phyloP scores from a whole-genome alignment of 1,284 basidiomycete genomes.

The Peniophora sp. region DNA sequence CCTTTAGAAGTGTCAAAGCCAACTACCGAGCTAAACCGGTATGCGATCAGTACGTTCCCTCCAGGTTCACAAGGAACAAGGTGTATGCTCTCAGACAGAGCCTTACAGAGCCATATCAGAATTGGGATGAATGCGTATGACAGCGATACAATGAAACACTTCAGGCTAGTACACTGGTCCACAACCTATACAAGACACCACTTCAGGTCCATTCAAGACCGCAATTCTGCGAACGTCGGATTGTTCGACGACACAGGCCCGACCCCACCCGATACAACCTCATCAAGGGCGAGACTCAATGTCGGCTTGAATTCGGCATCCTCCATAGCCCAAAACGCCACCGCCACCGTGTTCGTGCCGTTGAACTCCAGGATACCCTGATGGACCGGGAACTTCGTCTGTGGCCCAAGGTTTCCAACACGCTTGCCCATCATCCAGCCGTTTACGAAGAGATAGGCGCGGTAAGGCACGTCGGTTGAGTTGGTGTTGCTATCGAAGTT shows the following conservation, averaged over 20 bases:
- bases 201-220: background rate
- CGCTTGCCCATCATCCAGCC: conserved; percentile 85
- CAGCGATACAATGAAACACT: too few species aligned
- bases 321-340: conserved; percentile 65
- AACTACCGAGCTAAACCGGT: too few species aligned
- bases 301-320: conserved; percentile 39
- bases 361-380: conserved; percentile 67
- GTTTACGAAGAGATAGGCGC: conserved; percentile 69
- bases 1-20: too few species aligned
- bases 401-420: conserved; percentile 66
- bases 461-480: conserved; percentile 35
- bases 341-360: conserved; percentile 64
- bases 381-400: conserved; percentile 71
- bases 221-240: conserved; percentile 21
- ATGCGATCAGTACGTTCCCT: too few species aligned
- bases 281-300: conserved; percentile 48
- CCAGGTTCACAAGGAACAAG: too few species aligned
- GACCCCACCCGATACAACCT: conserved; percentile 57
- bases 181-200: too few species aligned
- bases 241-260: conserved; percentile 50
- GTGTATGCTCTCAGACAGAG: too few species aligned
- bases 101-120: too few species aligned
- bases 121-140: too few species aligned
- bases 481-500: conserved; percentile 44
- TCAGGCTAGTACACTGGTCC: too few species aligned